phyloP scores from a whole-genome alignment of 805 yeast genomes.

The Maudiozyma serrabonitensis region DNA sequence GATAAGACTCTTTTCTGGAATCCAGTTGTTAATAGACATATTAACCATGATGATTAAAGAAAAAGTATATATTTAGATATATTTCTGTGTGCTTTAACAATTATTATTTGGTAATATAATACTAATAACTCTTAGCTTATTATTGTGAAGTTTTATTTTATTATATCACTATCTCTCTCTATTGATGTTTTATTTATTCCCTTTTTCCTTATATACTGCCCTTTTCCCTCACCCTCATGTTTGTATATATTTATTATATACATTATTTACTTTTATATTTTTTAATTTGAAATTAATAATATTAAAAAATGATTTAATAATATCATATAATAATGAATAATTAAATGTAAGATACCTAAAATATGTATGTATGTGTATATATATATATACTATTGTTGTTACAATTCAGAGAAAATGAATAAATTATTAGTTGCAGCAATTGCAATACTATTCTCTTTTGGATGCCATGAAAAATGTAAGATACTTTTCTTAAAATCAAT shows the following conservation, averaged over 20 bases:
- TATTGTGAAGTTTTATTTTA: not conserved
- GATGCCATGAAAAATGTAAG: slow-evolving; percentile 97
- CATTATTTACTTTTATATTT: not conserved
- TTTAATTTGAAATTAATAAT: not conserved
- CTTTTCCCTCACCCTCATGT: not conserved
- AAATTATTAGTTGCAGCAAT: slow-evolving; percentile 96
- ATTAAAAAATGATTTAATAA: not conserved
- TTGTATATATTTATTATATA: no score
- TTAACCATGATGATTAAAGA: slow-evolving; percentile 30
- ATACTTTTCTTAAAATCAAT: slow-evolving; percentile 93
- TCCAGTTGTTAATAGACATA: slow-evolving; percentile 81
- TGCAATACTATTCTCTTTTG: slow-evolving; percentile 90
- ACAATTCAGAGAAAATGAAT: slow-evolving; percentile 71
- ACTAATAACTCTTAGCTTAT: not conserved
- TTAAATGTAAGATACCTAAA: not conserved
- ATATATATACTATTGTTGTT: slow-evolving; percentile 9
- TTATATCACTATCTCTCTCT: not conserved
- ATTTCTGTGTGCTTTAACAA: not conserved
- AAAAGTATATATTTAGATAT: not conserved
- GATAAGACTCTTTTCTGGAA: slow-evolving; percentile 97
- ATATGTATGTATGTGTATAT: not conserved
- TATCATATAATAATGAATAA: not conserved
- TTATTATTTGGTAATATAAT: not conserved
- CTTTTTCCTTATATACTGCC: not conserved
- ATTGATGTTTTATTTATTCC: not conserved